phyloP scores from a whole-genome alignment of 2,329 filamentous ascomycete genomes.

The Sporothrix schenckii region DNA sequence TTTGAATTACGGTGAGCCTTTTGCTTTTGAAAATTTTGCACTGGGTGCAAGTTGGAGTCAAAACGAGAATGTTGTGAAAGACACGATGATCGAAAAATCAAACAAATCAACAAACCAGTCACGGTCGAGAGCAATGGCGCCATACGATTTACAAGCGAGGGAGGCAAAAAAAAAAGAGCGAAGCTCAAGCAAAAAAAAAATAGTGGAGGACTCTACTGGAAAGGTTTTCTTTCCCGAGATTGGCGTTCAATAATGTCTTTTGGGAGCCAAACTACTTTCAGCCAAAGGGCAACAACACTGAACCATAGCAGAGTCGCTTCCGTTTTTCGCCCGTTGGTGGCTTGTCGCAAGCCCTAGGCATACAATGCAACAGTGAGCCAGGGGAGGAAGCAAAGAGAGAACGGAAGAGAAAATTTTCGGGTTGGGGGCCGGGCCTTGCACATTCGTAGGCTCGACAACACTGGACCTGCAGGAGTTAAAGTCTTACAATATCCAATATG shows the following conservation, averaged over 20 bases:
- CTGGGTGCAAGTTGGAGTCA: conserved; percentile 16
- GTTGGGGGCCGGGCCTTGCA: neutral
- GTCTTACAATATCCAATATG: neutral
- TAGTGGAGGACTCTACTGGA: neutral
- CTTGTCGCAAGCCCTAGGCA: conserved; percentile 8
- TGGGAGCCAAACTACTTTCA: neutral
- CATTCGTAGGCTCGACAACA: neutral
- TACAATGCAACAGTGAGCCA: neutral
- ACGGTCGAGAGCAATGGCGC: neutral
- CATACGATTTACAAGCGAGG: too few species aligned
- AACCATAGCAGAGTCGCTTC: too few species aligned
- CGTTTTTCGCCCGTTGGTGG: neutral
- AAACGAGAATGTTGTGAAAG: neutral
- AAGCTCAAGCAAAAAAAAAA: neutral
- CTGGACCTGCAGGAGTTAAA: neutral
- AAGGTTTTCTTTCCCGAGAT: conserved; percentile 5
- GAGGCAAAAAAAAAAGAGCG: neutral
- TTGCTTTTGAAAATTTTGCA: neutral
- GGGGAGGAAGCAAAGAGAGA: conserved; percentile 1
- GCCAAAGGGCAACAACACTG: too few species aligned
- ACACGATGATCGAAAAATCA: neutral
- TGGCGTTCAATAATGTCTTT: conserved; percentile 6
- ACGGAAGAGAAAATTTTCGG: neutral
- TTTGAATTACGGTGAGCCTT: neutral
- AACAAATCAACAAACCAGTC: neutral